Evolutionary conservation across 352 stramenopile genomes (phyloP), one percentile per base, ranked within the genome.

Genomic region (Pythium insidiosum): DNA sequence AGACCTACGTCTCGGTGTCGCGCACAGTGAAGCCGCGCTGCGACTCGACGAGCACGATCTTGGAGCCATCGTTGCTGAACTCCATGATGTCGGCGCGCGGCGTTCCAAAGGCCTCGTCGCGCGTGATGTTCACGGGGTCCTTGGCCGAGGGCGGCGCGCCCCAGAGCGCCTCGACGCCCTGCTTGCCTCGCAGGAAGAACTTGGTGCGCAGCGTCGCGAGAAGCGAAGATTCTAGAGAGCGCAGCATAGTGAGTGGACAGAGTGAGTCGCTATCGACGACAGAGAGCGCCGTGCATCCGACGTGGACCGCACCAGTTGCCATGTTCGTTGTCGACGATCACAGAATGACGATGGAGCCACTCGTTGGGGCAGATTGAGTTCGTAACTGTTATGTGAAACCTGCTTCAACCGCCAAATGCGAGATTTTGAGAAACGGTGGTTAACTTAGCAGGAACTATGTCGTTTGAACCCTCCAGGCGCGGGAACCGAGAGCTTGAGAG

Each of bases 121-220:
- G 50, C 39, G 73, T 65, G 53, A 93, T 73, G 43, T 68, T 62
- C 36, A 56, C 50, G n/a, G 28, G 25, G 18, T 81, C 61, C 29
- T 78, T 68, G 45, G 56, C 60, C 29, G 62, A 72, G 15, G 70
- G 77, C 28, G 77, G 69, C 35, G 74, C 64, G 7, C 81, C 81
- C 73, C 72, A 93, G 21, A 93, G 58, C 24, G 69, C 54, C 51
- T 93, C 81, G n/a, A 93, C 59, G 43, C 78, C 73, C 40, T 61
- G 37, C 58, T 80, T 89, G 43, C 78, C 73, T 38, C 81, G 81
- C 45, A 91, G 54, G 58, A 90, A 93, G 49, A 93, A 76, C 64
- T 93, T 93, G 48, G 77, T 92, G 49, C 73, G 73, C 37, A 75
- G 54, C 42, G 43, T 47, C 34, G 42, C 40, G 18, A 61, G 35